A percentile compares a stretch with the other conserved stretches of the same genome.
phyloP scores from a whole-genome alignment of 768 basidiomycete genomes.

The Lepiota brunneoincarnata region DNA sequence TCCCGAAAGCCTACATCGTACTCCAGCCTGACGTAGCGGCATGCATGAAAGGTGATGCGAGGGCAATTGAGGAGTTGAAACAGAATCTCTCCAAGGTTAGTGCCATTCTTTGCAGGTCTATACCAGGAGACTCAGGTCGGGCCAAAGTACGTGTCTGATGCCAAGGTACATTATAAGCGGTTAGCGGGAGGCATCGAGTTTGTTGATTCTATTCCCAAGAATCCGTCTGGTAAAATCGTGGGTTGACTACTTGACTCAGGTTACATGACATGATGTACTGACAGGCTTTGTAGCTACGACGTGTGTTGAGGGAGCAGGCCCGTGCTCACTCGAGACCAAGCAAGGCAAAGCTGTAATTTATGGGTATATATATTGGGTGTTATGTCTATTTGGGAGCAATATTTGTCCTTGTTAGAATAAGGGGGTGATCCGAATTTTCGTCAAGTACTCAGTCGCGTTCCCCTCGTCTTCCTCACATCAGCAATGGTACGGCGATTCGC shows the following conservation, averaged over 20 bases:
- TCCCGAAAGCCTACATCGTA: slow-evolving; percentile 71
- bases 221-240: slow-evolving; percentile 68
- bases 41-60: slow-evolving; percentile 28
- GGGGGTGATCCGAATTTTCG: slow-evolving; percentile 18
- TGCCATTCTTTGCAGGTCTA: not conserved
- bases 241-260: slow-evolving; percentile 17
- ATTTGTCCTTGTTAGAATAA: slow-evolving; percentile 21
- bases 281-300: slow-evolving; percentile 35
- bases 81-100: slow-evolving; percentile 53
- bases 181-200: slow-evolving; percentile 62
- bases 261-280: not conserved
- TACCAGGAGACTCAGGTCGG: not conserved
- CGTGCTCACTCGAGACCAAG: slow-evolving; percentile 19
- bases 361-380: not conserved
- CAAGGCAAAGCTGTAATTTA: slow-evolving; percentile 14
- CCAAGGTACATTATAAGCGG: slow-evolving; percentile 59
- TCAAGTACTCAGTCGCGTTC: not conserved
- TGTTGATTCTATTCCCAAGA: slow-evolving; percentile 62
- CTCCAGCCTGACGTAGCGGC: slow-evolving; percentile 39
- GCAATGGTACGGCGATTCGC: slow-evolving; percentile 79
- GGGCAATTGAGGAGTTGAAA: slow-evolving; percentile 38
- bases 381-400: not conserved
- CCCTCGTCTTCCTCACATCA: not conserved
- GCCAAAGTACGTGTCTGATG: slow-evolving; percentile 52
- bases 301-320: slow-evolving; percentile 52